Evolutionary conservation across 805 yeast genomes (phyloP), one percentile per base, ranked within the genome.

Genomic region (Myxozyma monticola): DNA sequence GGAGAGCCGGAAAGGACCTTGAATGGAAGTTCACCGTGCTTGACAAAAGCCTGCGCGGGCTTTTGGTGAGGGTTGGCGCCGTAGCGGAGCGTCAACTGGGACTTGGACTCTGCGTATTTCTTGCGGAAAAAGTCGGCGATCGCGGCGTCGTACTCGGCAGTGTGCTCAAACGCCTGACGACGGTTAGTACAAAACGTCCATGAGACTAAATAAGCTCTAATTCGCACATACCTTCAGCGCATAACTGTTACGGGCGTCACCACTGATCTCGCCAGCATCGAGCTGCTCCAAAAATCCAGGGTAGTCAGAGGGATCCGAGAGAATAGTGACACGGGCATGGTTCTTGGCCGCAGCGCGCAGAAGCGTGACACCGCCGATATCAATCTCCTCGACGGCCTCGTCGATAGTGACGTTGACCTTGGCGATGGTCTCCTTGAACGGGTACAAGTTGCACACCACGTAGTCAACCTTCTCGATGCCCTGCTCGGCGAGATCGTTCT

Each of bases 41-140:
- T 70, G 50, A 93, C 95, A 67, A 72, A 93, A 46, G 98, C 96
- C 77, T 93, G 99, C 26, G 99, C 97, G 42, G 99, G 99, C 73
- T 88, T 93, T 77, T 93, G 99, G 72, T 93, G 98, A 54, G 99
- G 99, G 77, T 93, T 93, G 52, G 96, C 96, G 70, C 99, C 99
- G 71, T 93, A 93, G 76, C 99, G 84, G 65, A 93, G 79, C 25
- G 97, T 91, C 71, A 93, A 77, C 79, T 91, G 98, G 48, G 93
- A 79, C 41, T 74, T 75, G 68, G 83, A 85, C 74, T 91, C 98
- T 43, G 96, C 80, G 76, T 93, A 93, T 74, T 88, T 90, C 76
- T 89, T 93, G 77, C 99, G 84, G 82, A 93, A 93, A 71, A 88
- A 93, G 75, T 93, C 99, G 50, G 96, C 80, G 67, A 93, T 93